Conservation (phyloP, 2,329 filamentous ascomycete species). For the Truncatella angustata region DNA sequence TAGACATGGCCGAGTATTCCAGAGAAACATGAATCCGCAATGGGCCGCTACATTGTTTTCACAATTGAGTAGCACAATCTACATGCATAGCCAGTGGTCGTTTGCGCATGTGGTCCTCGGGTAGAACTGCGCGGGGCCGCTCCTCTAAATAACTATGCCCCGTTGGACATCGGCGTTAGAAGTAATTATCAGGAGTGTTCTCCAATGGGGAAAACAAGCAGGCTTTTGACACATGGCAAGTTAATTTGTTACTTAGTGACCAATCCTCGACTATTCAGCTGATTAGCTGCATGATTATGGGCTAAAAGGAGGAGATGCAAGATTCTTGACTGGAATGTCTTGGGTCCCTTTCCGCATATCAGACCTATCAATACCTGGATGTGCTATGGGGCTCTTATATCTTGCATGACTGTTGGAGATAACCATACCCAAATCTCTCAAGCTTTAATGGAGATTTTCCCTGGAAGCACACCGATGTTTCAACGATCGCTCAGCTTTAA, state of each 20-base stretch:
- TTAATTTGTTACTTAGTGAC: not conserved
- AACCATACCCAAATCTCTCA: constrained; percentile 7
- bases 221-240: constrained; percentile 4
- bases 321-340: constrained; percentile 3
- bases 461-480: constrained; percentile 5
- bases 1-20: no score
- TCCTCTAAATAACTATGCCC: no score
- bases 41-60: no score
- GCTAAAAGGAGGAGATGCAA: not conserved
- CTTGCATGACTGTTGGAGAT: not conserved
- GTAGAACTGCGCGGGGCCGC: no score
- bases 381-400: constrained; percentile 4
- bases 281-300: not conserved
- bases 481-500: not conserved
- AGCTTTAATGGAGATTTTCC: not conserved
- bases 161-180: no score
- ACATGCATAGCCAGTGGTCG: no score
- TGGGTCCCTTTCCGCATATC: not conserved
- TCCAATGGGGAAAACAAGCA: no score
- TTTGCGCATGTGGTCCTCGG: no score
- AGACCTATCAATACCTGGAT: not conserved
- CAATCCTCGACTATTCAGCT: not conserved
- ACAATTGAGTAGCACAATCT: no score
- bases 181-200: no score
- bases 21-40: no score